Evolutionary conservation across 139 green algal species (phyloP), one percentile per base, ranked within the genome.

Genomic region (Trebouxia sp.): DNA sequence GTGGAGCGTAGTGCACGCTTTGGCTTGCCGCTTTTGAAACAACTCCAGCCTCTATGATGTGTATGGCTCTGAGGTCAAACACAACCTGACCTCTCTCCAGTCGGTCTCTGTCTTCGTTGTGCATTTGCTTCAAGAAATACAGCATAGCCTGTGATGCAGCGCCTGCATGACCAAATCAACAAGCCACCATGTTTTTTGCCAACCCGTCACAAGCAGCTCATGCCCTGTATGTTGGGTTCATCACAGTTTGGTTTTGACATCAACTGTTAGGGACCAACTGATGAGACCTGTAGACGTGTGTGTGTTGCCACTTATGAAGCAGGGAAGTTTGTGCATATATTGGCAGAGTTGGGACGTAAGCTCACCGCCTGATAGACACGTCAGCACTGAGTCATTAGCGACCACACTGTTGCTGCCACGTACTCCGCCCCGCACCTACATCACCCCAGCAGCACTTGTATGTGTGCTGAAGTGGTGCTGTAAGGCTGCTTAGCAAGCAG

Each of bases 281-380:
- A n/a, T n/a, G n/a, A n/a, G n/a, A n/a, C n/a, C n/a, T n/a, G n/a
- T n/a, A n/a, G n/a, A n/a, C n/a, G n/a, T n/a, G n/a, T n/a, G n/a
- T n/a, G n/a, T n/a, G n/a, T n/a, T n/a, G n/a, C n/a, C n/a, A n/a
- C n/a, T n/a, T n/a, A n/a, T n/a, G n/a, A n/a, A n/a, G n/a, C n/a
- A n/a, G n/a, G n/a, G n/a, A n/a, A n/a, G n/a, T n/a, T n/a, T n/a
- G n/a, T 3, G 48, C 3, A 28, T 66, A 42, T 12, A 15, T 24
- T 26, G 51, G 67, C 22, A 53, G n/a, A 79, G 7, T 17, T 43
- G 20, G 7, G 58, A 26, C 11, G 7, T 20, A 10, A 3, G 32
- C 80, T 12, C 81, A 88, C 86, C 87, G 48, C 91, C 91, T 12
- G 91, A 95, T 1, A 94, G 67, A 1, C 86, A 87, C 4, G 94